Base-by-base conservation (phyloP, 1,284 basidiomycete genomes). In the Sporisorium sorghi region DNA sequence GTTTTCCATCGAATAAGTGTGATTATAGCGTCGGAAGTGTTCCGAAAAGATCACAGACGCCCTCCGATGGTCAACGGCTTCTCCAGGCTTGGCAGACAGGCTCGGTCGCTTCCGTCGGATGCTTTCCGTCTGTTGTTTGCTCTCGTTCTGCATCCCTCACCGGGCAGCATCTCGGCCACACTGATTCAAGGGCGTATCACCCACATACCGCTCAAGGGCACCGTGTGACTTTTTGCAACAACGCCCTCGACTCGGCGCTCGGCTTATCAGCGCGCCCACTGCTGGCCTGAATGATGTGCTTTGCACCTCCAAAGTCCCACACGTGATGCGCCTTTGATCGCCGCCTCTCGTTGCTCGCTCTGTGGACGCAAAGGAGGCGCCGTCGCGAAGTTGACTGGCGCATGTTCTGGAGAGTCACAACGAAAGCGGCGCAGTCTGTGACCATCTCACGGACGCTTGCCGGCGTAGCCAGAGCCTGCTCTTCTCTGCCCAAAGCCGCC, bases 101-200 rank as follows among this genome's bases (percentile, higher is more conserved):
- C 17, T 11, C 46, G 17, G 14, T 19, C n/a, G 28, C 46, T 47
- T 47, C 46, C 26, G 46, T 47, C 46, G 46, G 46, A 30, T 30
- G 26, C 6, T 9, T 30, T 24, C 43, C 7, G 26, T 15, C 23
- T 6, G 28, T n/a, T 28, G 7, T 30, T 47, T 15, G 24, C n/a
- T 0, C 28, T 26, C 26, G 17, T 23, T 5, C 15, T 28, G 5
- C 4, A 6, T 28, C 43, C 24, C 15, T 26, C 43, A 46, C 43
- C 12, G 28, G 2, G 8, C 12, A 11, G 26, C 37, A n/a, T 47
- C 28, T n/a, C n/a, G n/a, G n/a, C n/a, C n/a, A n/a, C n/a, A n/a
- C n/a, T n/a, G n/a, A n/a, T n/a, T n/a, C n/a, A n/a, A n/a, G n/a
- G n/a, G n/a, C n/a, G n/a, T n/a, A n/a, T n/a, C n/a, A n/a, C n/a